These are phyloP conservation scores for Erysimum cheiri DNA, from an alignment of 441 rosid species.

Conservation along the genomic window DNA sequence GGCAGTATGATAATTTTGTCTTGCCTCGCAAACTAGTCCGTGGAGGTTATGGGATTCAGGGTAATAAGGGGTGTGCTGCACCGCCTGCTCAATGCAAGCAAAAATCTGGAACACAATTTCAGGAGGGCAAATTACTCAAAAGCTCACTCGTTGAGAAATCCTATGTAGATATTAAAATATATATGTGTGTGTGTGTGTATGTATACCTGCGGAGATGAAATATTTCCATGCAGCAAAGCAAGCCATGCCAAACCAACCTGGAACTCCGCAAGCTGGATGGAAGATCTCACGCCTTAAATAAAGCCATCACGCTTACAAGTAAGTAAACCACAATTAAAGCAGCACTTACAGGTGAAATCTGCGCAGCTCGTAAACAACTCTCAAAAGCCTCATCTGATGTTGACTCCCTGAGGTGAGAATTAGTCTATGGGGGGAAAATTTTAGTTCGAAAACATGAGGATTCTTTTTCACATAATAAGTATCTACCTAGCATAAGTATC, in stretches of 20 bases:
- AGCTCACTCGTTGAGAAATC: not conserved
- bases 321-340: constrained; percentile 13
- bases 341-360: constrained; percentile 78
- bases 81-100: constrained; percentile 90
- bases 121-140: not conserved
- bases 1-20: constrained; percentile 67
- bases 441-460: constrained; percentile 10
- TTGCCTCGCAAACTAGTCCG: constrained; percentile 89
- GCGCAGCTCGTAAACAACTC: constrained; percentile 91
- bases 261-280: constrained; percentile 85
- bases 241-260: constrained; percentile 92
- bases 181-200: not conserved
- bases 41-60: constrained; percentile 87
- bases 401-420: constrained; percentile 57
- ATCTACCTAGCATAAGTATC: constrained; percentile 71
- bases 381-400: constrained; percentile 82
- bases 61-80: constrained; percentile 78
- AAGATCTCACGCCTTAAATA: constrained; percentile 21
- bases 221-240: constrained; percentile 72
- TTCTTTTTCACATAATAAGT: constrained; percentile 29
- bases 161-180: not conserved
- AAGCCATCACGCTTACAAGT: constrained; percentile 28
- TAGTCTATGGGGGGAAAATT: constrained; percentile 26
- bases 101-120: constrained; percentile 65
- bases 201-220: constrained; percentile 84